A percentile compares a stretch with the other conserved stretches of the same genome.
These are phyloP conservation scores for Arctium lappa DNA, from an alignment of 129 eudicot genomes.

Conservation along the genomic window DNA sequence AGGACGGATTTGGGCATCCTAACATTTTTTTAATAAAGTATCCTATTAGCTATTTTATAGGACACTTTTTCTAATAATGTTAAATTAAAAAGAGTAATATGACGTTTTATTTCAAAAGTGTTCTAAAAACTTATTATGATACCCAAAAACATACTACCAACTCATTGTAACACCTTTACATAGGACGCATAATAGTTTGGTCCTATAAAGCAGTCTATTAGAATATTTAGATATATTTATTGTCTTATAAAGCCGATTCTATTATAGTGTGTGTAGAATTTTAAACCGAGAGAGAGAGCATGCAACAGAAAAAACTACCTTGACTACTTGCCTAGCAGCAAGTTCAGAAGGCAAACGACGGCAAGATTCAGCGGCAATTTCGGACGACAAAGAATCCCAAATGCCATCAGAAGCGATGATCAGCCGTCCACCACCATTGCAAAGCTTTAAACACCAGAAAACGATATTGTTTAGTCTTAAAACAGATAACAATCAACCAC, in stretches of 20 bases:
- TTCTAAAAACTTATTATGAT: too few relatives aligned
- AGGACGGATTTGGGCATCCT: too few relatives aligned
- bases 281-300: neutral
- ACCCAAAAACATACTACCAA: neutral
- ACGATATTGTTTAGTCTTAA: slow-evolving; percentile 1
- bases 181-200: neutral
- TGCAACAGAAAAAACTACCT: slow-evolving; percentile 33
- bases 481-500: neutral
- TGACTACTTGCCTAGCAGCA: slow-evolving; percentile 82
- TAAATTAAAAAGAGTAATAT: too few relatives aligned
- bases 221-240: neutral
- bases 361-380: slow-evolving; percentile 60
- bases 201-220: neutral
- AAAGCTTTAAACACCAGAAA: slow-evolving; percentile 38
- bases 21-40: too few relatives aligned
- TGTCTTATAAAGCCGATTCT: neutral
- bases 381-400: slow-evolving; percentile 85
- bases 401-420: slow-evolving; percentile 87
- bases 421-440: slow-evolving; percentile 74
- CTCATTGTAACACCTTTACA: neutral
- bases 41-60: too few relatives aligned
- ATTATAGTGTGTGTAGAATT: neutral
- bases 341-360: slow-evolving; percentile 86
- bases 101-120: neutral
- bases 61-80: neutral